phyloP scores from a whole-genome alignment of 352 stramenopile species.

The Globisporangium mamillatum region DNA sequence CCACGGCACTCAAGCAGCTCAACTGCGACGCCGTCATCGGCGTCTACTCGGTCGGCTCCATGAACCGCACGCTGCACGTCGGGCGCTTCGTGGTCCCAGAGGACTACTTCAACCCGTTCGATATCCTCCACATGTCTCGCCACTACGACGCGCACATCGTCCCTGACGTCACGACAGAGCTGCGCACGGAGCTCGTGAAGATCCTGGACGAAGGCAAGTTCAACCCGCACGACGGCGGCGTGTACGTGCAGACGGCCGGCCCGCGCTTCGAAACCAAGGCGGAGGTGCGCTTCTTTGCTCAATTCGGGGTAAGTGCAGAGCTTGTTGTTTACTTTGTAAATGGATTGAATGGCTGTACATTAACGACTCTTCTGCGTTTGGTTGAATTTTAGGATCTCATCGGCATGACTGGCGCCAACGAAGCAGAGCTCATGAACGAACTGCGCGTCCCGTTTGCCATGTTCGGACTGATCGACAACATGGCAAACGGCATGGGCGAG shows the following conservation, averaged over 20 bases:
- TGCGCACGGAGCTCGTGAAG: slow-evolving; percentile 48
- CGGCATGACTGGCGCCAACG: slow-evolving; percentile 87
- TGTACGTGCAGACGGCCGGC: slow-evolving; percentile 84
- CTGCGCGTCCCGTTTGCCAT: slow-evolving; percentile 80
- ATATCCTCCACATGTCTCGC: slow-evolving; percentile 80
- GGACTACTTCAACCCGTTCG: slow-evolving; percentile 88
- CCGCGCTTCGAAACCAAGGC: slow-evolving; percentile 90
- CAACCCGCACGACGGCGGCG: slow-evolving; percentile 63
- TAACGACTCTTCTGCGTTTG: neutral
- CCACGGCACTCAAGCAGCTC: slow-evolving; percentile 54
- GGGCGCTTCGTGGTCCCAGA: slow-evolving; percentile 74
- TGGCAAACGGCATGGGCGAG: slow-evolving; percentile 82
- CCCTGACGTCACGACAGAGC: slow-evolving; percentile 45
- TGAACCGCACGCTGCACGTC: slow-evolving; percentile 51
- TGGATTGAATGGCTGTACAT: neutral
- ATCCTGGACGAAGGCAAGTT: slow-evolving; percentile 45
- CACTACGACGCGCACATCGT: slow-evolving; percentile 87
- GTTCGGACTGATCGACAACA: slow-evolving; percentile 88
- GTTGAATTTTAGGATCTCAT: slow-evolving; percentile 53
- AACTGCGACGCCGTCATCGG: slow-evolving; percentile 70
- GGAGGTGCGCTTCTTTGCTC: slow-evolving; percentile 86
- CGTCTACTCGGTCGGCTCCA: slow-evolving; percentile 88
- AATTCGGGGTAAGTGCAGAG: slow-evolving; percentile 49
- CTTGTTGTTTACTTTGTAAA: neutral
- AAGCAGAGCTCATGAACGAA: slow-evolving; percentile 85